A percentile compares a stretch with the other conserved stretches of the same genome.
These are phyloP conservation scores for Aureobasidium sp. DNA, from an alignment of 2,329 filamentous ascomycete species.

Conservation along the genomic window DNA sequence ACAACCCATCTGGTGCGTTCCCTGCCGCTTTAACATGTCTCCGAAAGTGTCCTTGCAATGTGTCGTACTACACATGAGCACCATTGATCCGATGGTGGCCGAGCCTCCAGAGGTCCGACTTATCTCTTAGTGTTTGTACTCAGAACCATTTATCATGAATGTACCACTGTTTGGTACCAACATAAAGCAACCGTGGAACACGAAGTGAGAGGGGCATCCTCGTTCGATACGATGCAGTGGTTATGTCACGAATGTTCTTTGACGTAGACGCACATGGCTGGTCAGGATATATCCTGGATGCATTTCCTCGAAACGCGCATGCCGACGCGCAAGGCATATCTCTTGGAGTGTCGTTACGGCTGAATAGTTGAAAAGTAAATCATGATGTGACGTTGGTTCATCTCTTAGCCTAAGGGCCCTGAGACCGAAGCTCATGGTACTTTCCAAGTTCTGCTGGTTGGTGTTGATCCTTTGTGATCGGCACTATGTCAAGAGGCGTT, in stretches of 20 bases:
- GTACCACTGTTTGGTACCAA: background rate
- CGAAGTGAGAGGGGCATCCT: background rate
- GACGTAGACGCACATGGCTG: background rate
- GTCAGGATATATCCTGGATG: background rate
- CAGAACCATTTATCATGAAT: background rate
- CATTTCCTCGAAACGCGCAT: constrained; percentile 1
- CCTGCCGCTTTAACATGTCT: background rate
- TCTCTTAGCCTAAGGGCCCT: background rate
- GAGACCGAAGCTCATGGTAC: background rate
- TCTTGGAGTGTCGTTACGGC: background rate
- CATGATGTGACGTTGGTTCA: background rate
- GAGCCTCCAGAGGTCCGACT: background rate
- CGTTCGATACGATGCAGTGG: background rate
- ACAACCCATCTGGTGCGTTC: background rate
- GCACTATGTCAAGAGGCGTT: constrained; percentile 1
- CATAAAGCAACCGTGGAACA: background rate
- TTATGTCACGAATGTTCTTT: background rate
- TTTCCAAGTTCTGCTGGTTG: background rate
- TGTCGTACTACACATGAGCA: background rate
- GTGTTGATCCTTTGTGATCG: constrained; percentile 2
- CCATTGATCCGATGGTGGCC: background rate
- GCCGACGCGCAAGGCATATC: background rate
- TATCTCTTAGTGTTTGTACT: background rate
- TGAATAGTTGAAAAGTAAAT: background rate
- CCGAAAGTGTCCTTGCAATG: background rate